Evolutionary conservation across 495 filamentous ascomycete species (phyloP).

Genomic region (Xylaria bambusicola): DNA sequence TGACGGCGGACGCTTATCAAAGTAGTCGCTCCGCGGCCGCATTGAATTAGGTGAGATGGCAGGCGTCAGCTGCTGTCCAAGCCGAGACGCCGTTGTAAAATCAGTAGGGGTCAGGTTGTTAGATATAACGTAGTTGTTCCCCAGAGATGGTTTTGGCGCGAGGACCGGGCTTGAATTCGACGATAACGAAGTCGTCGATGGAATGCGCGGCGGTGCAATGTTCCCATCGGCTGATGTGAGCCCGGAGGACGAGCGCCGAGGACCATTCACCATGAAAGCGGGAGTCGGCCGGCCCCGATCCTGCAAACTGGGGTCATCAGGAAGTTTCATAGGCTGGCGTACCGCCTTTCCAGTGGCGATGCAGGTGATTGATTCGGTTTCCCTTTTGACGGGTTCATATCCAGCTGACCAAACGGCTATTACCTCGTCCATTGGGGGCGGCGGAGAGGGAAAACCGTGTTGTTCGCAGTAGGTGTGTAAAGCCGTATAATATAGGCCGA

Average conservation of each 20-base stretch:
- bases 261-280: constrained; percentile 24
- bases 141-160: constrained; percentile 22
- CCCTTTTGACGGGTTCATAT: constrained; percentile 64
- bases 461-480: constrained; percentile 77
- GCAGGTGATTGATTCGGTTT: constrained; percentile 71
- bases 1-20: constrained; percentile 44
- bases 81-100: constrained; percentile 47
- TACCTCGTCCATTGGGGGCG: constrained; percentile 72
- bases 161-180: constrained; percentile 28
- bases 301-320: constrained; percentile 28
- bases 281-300: constrained; percentile 21
- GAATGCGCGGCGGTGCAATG: constrained; percentile 34
- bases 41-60: constrained; percentile 27
- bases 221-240: constrained; percentile 34
- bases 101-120: constrained; percentile 46
- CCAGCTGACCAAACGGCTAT: constrained; percentile 67
- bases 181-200: constrained; percentile 35
- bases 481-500: constrained; percentile 82
- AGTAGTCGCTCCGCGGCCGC: constrained; percentile 52
- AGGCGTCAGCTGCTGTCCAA: constrained; percentile 34
- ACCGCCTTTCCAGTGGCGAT: constrained; percentile 75
- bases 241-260: constrained; percentile 36
- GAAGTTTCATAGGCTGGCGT: constrained; percentile 58
- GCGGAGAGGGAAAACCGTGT: constrained; percentile 69
- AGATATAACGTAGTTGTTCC: constrained; percentile 23